phyloP scores from a whole-genome alignment of 345 rosid genomes.

The Durio zibethinus region DNA sequence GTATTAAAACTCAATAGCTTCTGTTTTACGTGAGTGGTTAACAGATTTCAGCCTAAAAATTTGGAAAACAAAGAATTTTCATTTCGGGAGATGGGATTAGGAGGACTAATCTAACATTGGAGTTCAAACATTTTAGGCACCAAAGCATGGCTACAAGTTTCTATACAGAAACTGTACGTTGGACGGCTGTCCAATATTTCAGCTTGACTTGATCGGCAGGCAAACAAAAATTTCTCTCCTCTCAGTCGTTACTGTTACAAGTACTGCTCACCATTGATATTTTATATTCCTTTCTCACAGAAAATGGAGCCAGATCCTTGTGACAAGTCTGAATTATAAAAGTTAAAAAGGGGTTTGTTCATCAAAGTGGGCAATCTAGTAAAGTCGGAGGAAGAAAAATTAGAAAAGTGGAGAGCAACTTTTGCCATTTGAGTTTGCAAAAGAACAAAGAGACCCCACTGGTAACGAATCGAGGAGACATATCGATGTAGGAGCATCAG shows the following conservation, averaged over 20 bases:
- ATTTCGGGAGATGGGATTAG: background rate
- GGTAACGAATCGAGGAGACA: slow-evolving; percentile 1
- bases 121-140: background rate
- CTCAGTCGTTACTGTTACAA: background rate
- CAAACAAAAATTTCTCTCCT: background rate
- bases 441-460: slow-evolving; percentile 10
- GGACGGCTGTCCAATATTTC: background rate
- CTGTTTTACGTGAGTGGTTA: no score
- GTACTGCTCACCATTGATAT: background rate
- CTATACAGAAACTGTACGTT: background rate
- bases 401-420: background rate
- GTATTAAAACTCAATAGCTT: no score
- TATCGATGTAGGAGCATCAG: background rate
- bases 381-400: background rate
- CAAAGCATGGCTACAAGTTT: background rate
- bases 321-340: background rate
- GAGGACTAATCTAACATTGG: background rate
- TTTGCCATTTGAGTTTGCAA: background rate
- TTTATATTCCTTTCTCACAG: background rate
- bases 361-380: background rate
- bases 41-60: background rate
- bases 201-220: background rate
- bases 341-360: background rate
- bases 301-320: background rate
- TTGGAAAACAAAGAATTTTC: background rate